Conservation (phyloP, 106 monocot genomes). For the Acanthochlamys bracteata region DNA sequence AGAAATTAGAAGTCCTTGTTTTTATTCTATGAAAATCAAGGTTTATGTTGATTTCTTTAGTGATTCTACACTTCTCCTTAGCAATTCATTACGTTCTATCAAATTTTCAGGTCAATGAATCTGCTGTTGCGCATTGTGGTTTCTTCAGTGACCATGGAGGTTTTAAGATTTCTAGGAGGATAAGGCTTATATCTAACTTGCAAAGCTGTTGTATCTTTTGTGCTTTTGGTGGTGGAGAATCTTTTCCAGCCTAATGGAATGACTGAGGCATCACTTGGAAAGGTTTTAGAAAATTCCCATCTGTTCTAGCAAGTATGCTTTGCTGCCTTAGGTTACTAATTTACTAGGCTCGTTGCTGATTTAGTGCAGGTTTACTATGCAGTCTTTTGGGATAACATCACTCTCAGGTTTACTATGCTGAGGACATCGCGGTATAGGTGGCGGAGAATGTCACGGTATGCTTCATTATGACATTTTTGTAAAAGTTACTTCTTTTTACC, state of each 20-base stretch:
- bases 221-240: conserved; percentile 77
- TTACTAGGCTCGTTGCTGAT: background rate
- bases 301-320: background rate
- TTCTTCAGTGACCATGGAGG: conserved; percentile 85
- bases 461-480: too few relatives aligned
- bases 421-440: too few relatives aligned
- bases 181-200: conserved; percentile 63
- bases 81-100: background rate
- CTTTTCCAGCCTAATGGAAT: conserved; percentile 98
- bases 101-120: conserved; percentile 53
- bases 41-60: background rate
- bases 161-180: conserved; percentile 72
- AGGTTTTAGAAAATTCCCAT: conserved; percentile 26
- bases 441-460: too few relatives aligned
- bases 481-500: too few relatives aligned
- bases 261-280: conserved; percentile 60
- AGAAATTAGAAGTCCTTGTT: too few relatives aligned
- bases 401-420: too few relatives aligned
- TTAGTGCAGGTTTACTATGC: conserved; percentile 79
- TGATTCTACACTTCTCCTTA: background rate
- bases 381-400: conserved; percentile 98
- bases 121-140: conserved; percentile 73
- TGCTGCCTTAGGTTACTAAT: background rate
- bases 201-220: conserved; percentile 76
- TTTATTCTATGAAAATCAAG: too few relatives aligned